Base-by-base conservation (phyloP, 2,329 filamentous ascomycete genomes). In the Ceratocystis harringtonii region DNA sequence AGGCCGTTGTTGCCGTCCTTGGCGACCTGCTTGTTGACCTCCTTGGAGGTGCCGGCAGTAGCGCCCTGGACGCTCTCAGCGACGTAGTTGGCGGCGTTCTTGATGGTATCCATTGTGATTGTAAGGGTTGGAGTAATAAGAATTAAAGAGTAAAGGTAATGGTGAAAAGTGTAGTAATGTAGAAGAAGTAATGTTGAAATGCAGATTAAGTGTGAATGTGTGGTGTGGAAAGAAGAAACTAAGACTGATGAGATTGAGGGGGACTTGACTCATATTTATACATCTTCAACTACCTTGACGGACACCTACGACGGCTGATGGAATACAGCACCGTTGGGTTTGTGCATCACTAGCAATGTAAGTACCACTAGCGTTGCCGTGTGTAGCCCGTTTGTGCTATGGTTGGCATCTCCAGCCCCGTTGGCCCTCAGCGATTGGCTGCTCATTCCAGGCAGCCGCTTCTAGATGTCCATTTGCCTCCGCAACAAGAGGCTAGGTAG, bases 31-130 rank as follows among this genome's bases (percentile, higher is more conserved):
- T 88, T 88, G 83, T 88, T 88, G 78, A 78, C 77, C 79, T 88
- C 84, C 81, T 88, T 87, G 78, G 79, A 82, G 69, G 80, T 79
- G 71, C 79, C 78, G 68, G 79, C 76, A 70, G 78, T 72, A 63
- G 78, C 77, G 71, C 83, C 79, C 78, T 86, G 81, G 72, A 86
- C 74, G 70, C 78, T 78, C 81, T 88, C 85, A 70, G 82, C 76
- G 76, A 87, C 83, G 81, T 87, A 87, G 82, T 86, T 87, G 77
- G 76, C 81, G 73, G 79, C 81, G 77, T 86, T 83, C 79, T 80
- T 80, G 70, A 77, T 69, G 70, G 77, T 74, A 70, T 82, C 80
- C 80, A 82, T 82, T 76, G 69, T 76, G 72, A 72, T 68, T 66
- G 68, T 69, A 67, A 69, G 68, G 50, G 70, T 68, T 69, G 32